These are phyloP conservation scores for Intubia oerlemansii DNA, from an alignment of 2,329 filamentous ascomycete species.

Conservation along the genomic window DNA sequence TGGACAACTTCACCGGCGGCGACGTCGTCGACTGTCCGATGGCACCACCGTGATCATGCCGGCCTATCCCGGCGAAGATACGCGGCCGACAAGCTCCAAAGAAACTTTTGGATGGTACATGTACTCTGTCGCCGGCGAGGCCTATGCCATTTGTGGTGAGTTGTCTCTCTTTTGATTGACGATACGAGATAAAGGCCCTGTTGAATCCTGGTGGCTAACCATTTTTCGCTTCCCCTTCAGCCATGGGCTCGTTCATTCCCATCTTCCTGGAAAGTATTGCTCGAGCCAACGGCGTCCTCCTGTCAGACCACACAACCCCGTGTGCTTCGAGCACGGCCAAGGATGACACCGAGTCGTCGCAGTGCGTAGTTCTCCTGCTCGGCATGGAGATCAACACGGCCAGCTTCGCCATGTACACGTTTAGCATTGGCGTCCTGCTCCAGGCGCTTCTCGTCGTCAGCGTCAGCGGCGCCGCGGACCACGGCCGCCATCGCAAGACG, in stretches of 20 bases:
- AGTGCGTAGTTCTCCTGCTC: conserved; percentile 67
- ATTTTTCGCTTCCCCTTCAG: no score
- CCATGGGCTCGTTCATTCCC: conserved; percentile 65
- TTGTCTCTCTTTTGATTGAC: conserved; percentile 7
- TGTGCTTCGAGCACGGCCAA: conserved; percentile 25
- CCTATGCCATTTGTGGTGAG: conserved; percentile 84
- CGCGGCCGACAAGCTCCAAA: conserved; percentile 63
- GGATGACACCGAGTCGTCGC: conserved; percentile 26
- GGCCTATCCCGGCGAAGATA: conserved; percentile 67
- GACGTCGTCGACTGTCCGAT: no score
- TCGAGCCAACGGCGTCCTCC: conserved; percentile 71
- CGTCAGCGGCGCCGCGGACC: conserved; percentile 89
- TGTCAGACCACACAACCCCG: conserved; percentile 53
- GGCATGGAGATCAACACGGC: conserved; percentile 85
- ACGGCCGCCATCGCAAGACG: conserved; percentile 78
- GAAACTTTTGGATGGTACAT: conserved; percentile 91
- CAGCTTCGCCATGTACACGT: conserved; percentile 93
- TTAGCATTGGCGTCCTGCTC: conserved; percentile 74
- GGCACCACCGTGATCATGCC: no score
- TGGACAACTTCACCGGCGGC: no score
- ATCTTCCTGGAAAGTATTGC: conserved; percentile 88
- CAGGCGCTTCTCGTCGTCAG: conserved; percentile 85
- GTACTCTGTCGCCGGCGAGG: conserved; percentile 90
- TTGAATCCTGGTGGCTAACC: no score
- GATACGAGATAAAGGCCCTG: no score